Evolutionary conservation across 257 asterid genomes (phyloP).

Genomic region (Vinca minor): DNA sequence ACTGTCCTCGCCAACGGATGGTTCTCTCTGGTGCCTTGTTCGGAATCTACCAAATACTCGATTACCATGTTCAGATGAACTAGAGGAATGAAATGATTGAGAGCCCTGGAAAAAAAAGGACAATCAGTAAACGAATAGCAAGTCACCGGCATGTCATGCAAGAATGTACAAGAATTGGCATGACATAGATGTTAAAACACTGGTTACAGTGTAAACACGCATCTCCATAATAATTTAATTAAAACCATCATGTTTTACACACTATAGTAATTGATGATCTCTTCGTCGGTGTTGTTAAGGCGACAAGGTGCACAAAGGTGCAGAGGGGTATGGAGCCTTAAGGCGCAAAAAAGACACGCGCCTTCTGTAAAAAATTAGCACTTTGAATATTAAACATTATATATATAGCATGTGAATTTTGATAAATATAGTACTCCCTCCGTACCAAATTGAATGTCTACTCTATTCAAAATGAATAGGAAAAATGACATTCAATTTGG

Average conservation of each 20-base stretch:
- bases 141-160: neutral
- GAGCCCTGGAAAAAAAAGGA: slow-evolving; percentile 49
- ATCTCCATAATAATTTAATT: neutral
- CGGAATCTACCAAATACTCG: slow-evolving; percentile 88
- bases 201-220: neutral
- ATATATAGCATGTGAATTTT: no score
- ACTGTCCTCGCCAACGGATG: slow-evolving; percentile 55
- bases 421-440: no score
- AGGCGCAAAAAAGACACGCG: no score
- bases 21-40: slow-evolving; percentile 46
- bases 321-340: no score
- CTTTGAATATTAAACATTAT: no score
- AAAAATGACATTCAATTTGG: no score
- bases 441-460: no score
- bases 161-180: neutral
- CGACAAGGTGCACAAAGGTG: no score
- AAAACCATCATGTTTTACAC: neutral
- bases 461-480: no score
- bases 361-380: no score
- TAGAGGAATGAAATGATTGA: slow-evolving; percentile 44
- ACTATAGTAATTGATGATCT: neutral
- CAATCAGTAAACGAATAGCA: neutral
- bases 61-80: slow-evolving; percentile 48
- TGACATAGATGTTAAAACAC: neutral
- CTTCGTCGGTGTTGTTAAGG: no score